A percentile compares a stretch with the other conserved stretches of the same genome.
phyloP scores from a whole-genome alignment of 2,329 filamentous ascomycete genomes.

The Fusarium haematococcum region DNA sequence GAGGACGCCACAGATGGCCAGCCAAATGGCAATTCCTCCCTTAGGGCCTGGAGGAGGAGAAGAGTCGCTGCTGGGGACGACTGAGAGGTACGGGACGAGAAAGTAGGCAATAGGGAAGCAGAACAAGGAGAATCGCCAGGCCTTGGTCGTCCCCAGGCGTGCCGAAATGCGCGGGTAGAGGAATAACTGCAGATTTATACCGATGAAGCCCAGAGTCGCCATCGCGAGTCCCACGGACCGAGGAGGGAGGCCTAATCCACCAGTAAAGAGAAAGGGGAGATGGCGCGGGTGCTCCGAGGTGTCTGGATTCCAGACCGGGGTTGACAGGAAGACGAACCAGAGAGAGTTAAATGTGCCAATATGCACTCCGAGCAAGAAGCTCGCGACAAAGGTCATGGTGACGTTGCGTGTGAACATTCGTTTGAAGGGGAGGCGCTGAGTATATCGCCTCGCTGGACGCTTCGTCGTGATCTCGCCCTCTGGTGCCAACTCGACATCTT shows the following conservation, averaged over 20 bases:
- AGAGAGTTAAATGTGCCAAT: constrained; percentile 81
- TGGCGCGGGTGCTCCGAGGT: constrained; percentile 47
- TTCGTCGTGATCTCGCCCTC: constrained; percentile 9
- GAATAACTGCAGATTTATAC: constrained; percentile 69
- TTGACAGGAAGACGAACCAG: constrained; percentile 82
- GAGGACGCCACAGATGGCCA: constrained; percentile 71
- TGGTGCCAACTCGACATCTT: constrained; percentile 37
- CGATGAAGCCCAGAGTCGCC: constrained; percentile 79
- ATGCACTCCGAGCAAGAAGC: constrained; percentile 78
- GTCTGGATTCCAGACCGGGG: constrained; percentile 67
- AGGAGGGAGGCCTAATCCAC: constrained; percentile 80
- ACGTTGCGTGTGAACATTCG: constrained; percentile 69
- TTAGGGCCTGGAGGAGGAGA: constrained; percentile 62
- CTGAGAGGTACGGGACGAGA: constrained; percentile 74
- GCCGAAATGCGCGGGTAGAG: constrained; percentile 30
- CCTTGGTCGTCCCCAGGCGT: constrained; percentile 16
- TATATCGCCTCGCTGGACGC: constrained; percentile 52
- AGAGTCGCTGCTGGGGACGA: constrained; percentile 50
- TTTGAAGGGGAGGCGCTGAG: constrained; percentile 62
- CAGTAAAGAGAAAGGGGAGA: constrained; percentile 74
- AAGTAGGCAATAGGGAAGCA: constrained; percentile 74
- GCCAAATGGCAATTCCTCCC: constrained; percentile 71
- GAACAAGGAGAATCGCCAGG: constrained; percentile 19
- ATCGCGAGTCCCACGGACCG: constrained; percentile 81
- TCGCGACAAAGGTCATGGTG: constrained; percentile 67